Percentiles rank a stretch among this genome's conserved stretches.
These are phyloP conservation scores for Poa pratensis DNA, from an alignment of 176 grass and related monocot species.

Conservation along the genomic window DNA sequence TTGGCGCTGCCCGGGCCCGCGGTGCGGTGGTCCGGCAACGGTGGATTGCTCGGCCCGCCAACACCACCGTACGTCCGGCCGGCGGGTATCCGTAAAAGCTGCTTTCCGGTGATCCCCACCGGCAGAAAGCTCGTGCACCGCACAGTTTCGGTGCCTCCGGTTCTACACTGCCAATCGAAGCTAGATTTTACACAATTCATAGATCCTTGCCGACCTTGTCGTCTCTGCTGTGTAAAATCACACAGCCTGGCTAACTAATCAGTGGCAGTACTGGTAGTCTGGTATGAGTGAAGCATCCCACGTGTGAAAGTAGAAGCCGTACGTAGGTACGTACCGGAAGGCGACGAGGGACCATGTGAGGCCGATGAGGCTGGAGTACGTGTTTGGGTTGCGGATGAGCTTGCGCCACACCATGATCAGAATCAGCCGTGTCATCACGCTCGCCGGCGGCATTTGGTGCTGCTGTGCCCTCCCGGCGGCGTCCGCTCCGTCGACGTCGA, in stretches of 20 bases:
- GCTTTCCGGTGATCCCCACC: constrained; percentile 43
- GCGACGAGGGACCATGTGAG: constrained; percentile 42
- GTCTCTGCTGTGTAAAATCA: constrained; percentile 10
- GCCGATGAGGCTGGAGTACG: constrained; percentile 77
- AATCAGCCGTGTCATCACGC: constrained; percentile 85
- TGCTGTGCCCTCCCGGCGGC: constrained; percentile 18
- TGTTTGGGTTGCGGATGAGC: constrained; percentile 95
- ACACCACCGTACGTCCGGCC: constrained; percentile 6
- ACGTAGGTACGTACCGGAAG: constrained; percentile 51
- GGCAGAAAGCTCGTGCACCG: constrained; percentile 7
- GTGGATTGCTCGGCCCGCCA: constrained; percentile 14
- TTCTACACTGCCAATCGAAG: too few species aligned
- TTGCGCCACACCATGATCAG: constrained; percentile 99
- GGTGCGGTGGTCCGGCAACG: constrained; percentile 32
- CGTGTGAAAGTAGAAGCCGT: constrained; percentile 31
- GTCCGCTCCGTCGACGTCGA: neutral
- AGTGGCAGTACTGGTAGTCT: too few species aligned
- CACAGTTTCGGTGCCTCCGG: neutral
- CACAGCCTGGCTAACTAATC: neutral
- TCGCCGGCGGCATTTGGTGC: constrained; percentile 76
- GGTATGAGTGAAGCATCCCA: constrained; percentile 36
- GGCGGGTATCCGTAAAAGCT: constrained; percentile 18
- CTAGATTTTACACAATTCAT: too few species aligned
- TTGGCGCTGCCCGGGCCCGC: constrained; percentile 18
- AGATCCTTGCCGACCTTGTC: constrained; percentile 22